phyloP scores from a whole-genome alignment of 164 flowering plant genomes.

The Stephania yunnanensis region DNA sequence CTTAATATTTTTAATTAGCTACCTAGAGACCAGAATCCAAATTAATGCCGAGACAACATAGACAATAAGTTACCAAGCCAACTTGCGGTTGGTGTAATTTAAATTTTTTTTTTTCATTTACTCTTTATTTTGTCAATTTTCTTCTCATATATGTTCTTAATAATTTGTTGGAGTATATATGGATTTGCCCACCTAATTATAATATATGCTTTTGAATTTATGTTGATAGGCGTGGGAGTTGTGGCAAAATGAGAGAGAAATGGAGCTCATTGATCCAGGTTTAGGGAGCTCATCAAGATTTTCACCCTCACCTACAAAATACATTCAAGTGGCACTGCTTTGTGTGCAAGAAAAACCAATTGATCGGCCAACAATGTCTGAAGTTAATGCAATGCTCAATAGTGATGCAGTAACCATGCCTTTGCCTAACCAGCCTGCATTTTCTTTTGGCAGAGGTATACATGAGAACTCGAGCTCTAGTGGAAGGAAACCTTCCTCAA shows the following conservation, averaged over 20 bases:
- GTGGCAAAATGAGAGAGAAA: conserved; percentile 5
- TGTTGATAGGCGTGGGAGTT: conserved; percentile 17
- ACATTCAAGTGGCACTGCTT: conserved; percentile 2
- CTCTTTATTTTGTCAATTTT: too few relatives aligned
- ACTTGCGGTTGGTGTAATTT: conserved; percentile 1
- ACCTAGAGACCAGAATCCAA: too few relatives aligned
- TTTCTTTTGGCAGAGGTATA: not conserved
- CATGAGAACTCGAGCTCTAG: not conserved
- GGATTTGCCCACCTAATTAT: too few relatives aligned
- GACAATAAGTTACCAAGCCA: too few relatives aligned
- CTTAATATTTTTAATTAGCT: not conserved
- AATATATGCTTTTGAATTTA: too few relatives aligned
- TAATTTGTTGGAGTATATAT: too few relatives aligned
- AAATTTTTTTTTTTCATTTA: not conserved
- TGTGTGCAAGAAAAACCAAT: conserved; percentile 4
- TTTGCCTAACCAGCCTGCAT: not conserved
- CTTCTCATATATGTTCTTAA: too few relatives aligned
- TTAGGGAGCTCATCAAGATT: not conserved
- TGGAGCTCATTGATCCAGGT: conserved; percentile 8
- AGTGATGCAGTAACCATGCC: not conserved
- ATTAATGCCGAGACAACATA: too few relatives aligned
- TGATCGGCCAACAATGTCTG: conserved; percentile 16
- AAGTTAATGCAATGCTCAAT: conserved; percentile 7
- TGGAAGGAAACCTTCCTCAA: too few relatives aligned
- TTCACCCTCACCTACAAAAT: not conserved